These are phyloP conservation scores for Piper betle DNA, from an alignment of 164 flowering plant species.

Conservation along the genomic window DNA sequence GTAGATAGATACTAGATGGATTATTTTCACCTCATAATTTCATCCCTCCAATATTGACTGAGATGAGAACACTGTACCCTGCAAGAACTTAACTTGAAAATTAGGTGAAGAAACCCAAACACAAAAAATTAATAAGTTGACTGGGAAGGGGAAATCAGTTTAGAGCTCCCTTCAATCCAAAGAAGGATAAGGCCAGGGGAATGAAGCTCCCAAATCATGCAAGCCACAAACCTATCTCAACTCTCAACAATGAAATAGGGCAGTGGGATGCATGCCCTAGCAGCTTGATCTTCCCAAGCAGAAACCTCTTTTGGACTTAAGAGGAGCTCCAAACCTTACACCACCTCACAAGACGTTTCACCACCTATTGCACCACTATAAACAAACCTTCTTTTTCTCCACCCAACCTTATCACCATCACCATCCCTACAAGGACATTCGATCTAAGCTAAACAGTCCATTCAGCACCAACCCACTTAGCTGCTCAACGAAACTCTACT, in stretches of 20 bases:
- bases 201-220: conserved; percentile 28
- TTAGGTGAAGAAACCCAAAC: too few relatives aligned
- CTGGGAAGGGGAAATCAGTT: background rate
- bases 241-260: conserved; percentile 3
- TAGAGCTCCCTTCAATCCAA: conserved; percentile 42
- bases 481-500: too few relatives aligned
- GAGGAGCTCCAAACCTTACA: conserved; percentile 1
- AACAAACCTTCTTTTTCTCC: background rate
- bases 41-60: too few relatives aligned
- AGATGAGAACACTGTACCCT: too few relatives aligned
- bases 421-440: background rate
- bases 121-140: too few relatives aligned
- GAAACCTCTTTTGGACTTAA: background rate
- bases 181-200: conserved; percentile 14
- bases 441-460: background rate
- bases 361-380: background rate
- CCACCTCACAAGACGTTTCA: background rate
- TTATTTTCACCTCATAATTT: too few relatives aligned
- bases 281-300: conserved; percentile 3
- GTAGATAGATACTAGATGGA: too few relatives aligned
- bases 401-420: background rate
- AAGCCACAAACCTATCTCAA: conserved; percentile 22
- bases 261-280: conserved; percentile 4
- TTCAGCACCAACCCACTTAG: background rate
- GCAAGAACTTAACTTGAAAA: too few relatives aligned